Conservation (phyloP, 2,329 filamentous ascomycete species). For the Ophiosphaerella narmari region DNA sequence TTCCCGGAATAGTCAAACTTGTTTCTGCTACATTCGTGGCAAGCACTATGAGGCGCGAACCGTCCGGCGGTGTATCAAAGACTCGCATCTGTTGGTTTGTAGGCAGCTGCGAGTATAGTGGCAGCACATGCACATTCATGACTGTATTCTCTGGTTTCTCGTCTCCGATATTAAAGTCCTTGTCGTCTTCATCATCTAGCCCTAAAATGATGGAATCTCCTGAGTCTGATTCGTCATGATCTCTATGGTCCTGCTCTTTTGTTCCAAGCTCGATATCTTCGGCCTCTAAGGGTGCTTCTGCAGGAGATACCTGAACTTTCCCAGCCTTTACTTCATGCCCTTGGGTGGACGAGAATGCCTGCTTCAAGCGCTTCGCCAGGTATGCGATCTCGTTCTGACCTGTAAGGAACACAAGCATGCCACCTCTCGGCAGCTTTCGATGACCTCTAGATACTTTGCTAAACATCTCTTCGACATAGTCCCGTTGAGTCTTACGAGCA, state of each 20-base stretch:
- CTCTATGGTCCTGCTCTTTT: conserved; percentile 45
- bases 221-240: conserved; percentile 55
- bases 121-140: conserved; percentile 80
- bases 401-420: conserved; percentile 92
- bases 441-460: conserved; percentile 86
- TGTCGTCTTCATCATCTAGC: conserved; percentile 65
- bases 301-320: conserved; percentile 75
- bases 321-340: conserved; percentile 58
- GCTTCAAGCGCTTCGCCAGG: conserved; percentile 78
- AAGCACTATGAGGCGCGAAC: conserved; percentile 81
- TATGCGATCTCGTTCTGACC: conserved; percentile 89
- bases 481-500: conserved; percentile 75
- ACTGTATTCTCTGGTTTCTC: conserved; percentile 68
- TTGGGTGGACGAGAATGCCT: conserved; percentile 63
- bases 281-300: conserved; percentile 76
- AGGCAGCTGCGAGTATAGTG: conserved; percentile 88
- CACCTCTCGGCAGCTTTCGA: conserved; percentile 84
- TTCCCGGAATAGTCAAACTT: conserved; percentile 92
- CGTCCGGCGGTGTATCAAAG: conserved; percentile 82
- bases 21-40: conserved; percentile 98
- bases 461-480: conserved; percentile 91
- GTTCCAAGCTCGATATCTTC: conserved; percentile 85
- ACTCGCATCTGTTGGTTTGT: conserved; percentile 90
- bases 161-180: conserved; percentile 63
- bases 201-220: conserved; percentile 66